These are phyloP conservation scores for Quercus aquifolioides DNA, from an alignment of 306 rosid genomes.

Conservation along the genomic window DNA sequence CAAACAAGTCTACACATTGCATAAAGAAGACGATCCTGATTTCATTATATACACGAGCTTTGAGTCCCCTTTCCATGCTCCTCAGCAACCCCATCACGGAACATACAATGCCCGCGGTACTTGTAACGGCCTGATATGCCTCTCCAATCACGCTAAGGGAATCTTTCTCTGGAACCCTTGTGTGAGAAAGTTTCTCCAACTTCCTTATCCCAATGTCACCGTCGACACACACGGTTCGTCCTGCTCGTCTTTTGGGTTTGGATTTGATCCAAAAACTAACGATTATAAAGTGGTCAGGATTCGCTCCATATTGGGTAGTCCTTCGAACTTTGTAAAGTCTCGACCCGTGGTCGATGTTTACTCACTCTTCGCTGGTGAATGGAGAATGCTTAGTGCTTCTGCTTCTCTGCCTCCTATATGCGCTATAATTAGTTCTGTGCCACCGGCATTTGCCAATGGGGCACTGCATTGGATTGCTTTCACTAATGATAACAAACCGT, in stretches of 20 bases:
- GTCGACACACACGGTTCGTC: too few relatives aligned
- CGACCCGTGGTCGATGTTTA: slow-evolving; percentile 17
- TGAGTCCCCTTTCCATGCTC: background rate
- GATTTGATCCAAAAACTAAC: slow-evolving; percentile 9
- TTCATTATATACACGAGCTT: background rate
- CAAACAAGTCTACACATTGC: background rate
- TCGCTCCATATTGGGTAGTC: background rate
- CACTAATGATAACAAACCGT: too few relatives aligned
- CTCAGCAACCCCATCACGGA: too few relatives aligned
- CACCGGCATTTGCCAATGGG: slow-evolving; percentile 14
- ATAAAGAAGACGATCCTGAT: background rate
- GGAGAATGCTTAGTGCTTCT: background rate
- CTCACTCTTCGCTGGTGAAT: slow-evolving; percentile 19
- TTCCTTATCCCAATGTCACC: slow-evolving; percentile 1
- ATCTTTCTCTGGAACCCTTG: slow-evolving; percentile 23
- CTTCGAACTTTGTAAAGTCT: background rate
- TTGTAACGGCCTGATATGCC: slow-evolving; percentile 20
- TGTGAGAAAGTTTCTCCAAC: slow-evolving; percentile 11
- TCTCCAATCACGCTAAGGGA: background rate
- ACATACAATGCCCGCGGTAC: background rate
- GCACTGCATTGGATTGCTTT: slow-evolving; percentile 26
- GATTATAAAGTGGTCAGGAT: slow-evolving; percentile 23
- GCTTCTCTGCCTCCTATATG: background rate
- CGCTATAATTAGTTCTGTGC: background rate
- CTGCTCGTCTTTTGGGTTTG: background rate